Conservation (phyloP, 139 green algal genomes). For the Volvox africanus region DNA sequence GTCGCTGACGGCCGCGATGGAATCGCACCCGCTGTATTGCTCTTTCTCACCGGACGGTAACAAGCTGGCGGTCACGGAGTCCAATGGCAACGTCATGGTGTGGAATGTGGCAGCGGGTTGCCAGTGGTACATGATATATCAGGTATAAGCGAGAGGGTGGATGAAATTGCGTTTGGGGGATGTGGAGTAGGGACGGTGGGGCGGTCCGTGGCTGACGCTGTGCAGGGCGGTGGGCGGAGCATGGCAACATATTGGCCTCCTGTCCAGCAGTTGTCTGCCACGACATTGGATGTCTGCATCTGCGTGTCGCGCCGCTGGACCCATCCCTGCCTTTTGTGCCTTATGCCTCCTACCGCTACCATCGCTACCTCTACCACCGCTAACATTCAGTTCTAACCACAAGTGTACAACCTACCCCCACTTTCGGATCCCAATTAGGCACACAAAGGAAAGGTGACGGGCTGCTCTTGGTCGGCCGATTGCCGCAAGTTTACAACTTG, state of each 20-base stretch:
- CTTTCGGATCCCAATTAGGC: background rate
- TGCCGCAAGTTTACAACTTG: conserved; percentile 60
- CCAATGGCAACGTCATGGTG: conserved; percentile 64
- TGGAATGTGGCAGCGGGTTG: conserved; percentile 62
- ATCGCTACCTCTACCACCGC: too few species aligned
- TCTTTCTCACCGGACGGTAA: conserved; percentile 62
- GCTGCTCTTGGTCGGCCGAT: conserved; percentile 59
- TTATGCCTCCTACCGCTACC: too few species aligned
- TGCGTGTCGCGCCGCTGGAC: too few species aligned
- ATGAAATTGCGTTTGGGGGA: background rate
- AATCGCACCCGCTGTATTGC: conserved; percentile 61
- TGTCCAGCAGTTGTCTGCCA: too few species aligned
- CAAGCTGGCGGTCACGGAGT: conserved; percentile 65
- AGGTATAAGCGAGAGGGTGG: background rate
- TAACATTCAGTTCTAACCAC: too few species aligned
- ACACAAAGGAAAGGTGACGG: conserved; percentile 59
- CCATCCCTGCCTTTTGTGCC: too few species aligned
- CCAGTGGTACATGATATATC: conserved; percentile 62
- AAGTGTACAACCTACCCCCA: too few species aligned
- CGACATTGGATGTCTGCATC: too few species aligned
- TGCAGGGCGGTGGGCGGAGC: background rate
- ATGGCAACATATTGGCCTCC: too few species aligned
- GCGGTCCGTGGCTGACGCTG: background rate
- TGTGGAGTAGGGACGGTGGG: background rate
- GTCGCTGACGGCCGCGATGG: conserved; percentile 59